These are phyloP conservation scores for Falciphora oryzae DNA, from an alignment of 2,329 filamentous ascomycete genomes.

Conservation along the genomic window DNA sequence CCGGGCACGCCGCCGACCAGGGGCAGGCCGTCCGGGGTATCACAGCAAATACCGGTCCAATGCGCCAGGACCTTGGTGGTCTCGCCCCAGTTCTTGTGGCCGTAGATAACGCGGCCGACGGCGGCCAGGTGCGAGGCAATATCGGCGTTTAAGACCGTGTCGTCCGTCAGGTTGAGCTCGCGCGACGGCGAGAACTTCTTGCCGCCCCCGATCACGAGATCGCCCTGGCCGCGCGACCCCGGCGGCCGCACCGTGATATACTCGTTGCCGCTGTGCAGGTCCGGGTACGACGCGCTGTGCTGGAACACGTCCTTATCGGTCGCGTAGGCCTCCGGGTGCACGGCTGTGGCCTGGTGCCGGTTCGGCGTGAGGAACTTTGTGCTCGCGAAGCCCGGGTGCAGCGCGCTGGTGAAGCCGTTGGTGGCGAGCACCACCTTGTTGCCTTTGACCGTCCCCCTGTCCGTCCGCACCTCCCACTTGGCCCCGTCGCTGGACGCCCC, in stretches of 20 bases:
- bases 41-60: conserved; percentile 51
- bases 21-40: conserved; percentile 45
- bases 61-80: conserved; percentile 34
- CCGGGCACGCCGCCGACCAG: conserved; percentile 44
- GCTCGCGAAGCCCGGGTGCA: conserved; percentile 33
- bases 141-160: conserved; percentile 42
- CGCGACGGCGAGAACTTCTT: conserved; percentile 25
- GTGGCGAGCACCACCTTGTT: conserved; percentile 21
- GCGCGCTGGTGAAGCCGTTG: conserved; percentile 23
- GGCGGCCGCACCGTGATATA: conserved; percentile 57
- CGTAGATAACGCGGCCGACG: conserved; percentile 44
- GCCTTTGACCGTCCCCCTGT: conserved; percentile 28
- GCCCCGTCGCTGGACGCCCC: conserved; percentile 25
- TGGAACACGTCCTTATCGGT: conserved; percentile 21
- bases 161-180: conserved; percentile 52
- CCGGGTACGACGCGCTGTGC: conserved; percentile 43
- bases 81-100: conserved; percentile 39
- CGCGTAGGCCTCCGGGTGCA: conserved; percentile 5
- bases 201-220: conserved; percentile 59
- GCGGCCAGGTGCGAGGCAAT: conserved; percentile 42
- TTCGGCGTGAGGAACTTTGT: conserved; percentile 3
- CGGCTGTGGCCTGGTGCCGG: conserved; percentile 1
- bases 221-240: conserved; percentile 35
- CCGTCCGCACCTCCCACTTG: conserved; percentile 19
- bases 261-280: conserved; percentile 49